Evolutionary conservation across 306 rosid species (phyloP).

Genomic region (Cucurbita pepo): DNA sequence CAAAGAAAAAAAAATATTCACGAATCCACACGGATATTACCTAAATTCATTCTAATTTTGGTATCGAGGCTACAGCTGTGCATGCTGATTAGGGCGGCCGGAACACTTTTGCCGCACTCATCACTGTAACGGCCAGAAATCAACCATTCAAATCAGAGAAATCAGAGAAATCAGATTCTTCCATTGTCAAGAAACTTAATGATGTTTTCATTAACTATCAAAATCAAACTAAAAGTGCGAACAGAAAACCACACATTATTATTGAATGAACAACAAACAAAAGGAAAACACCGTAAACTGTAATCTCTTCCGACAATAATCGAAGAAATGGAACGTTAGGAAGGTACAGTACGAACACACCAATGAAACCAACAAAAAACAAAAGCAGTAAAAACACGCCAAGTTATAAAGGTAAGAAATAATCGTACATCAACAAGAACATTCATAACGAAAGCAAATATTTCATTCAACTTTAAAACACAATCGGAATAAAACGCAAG

Average conservation of each 20-base stretch:
- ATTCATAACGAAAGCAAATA: background rate
- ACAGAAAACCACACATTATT: background rate
- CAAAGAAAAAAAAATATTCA: background rate
- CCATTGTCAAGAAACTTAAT: background rate
- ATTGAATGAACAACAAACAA: background rate
- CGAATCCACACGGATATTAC: constrained; percentile 1
- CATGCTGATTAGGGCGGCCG: constrained; percentile 60
- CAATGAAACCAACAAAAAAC: background rate
- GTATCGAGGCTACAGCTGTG: constrained; percentile 80
- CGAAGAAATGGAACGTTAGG: background rate
- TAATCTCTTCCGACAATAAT: background rate
- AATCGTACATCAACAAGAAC: background rate
- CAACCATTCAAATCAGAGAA: background rate
- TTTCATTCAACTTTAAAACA: background rate
- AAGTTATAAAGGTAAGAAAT: background rate
- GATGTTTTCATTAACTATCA: background rate
- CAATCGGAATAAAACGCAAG: background rate
- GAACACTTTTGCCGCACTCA: constrained; percentile 63
- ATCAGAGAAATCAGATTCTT: background rate
- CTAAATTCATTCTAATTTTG: constrained; percentile 59
- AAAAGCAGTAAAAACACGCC: background rate
- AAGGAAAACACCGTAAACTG: background rate
- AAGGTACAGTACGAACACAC: background rate
- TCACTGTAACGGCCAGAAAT: constrained; percentile 25
- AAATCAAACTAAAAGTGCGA: background rate